These are phyloP conservation scores for Ricinus communis DNA, from an alignment of 345 rosid species.

Conservation along the genomic window DNA sequence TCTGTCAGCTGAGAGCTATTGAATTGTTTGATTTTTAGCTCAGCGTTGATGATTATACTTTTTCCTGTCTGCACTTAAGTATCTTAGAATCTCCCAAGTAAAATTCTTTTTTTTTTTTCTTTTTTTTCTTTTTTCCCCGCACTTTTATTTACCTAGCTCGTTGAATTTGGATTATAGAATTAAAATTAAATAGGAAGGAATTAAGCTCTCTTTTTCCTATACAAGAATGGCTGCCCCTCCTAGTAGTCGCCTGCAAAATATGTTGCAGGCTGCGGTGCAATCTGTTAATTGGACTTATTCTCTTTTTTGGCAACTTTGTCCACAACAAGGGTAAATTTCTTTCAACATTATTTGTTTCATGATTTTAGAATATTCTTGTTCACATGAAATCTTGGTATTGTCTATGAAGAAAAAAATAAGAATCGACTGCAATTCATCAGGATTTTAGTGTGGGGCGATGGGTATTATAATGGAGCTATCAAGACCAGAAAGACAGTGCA, in stretches of 20 bases:
- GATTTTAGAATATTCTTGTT: too few species aligned
- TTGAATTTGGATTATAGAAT: neutral
- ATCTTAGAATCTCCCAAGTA: neutral
- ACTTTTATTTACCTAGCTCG: neutral
- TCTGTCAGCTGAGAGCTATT: too few species aligned
- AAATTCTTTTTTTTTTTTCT: neutral
- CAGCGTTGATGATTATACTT: slow-evolving; percentile 4
- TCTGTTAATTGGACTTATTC: slow-evolving; percentile 95
- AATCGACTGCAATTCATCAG: slow-evolving; percentile 33
- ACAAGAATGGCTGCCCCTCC: slow-evolving; percentile 54
- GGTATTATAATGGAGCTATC: slow-evolving; percentile 95
- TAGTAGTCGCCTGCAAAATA: slow-evolving; percentile 56
- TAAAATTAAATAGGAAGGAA: too few species aligned
- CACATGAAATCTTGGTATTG: too few species aligned
- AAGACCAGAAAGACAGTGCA: slow-evolving; percentile 97
- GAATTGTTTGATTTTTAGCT: slow-evolving; percentile 29
- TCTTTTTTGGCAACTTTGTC: slow-evolving; percentile 91
- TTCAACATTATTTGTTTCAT: too few species aligned
- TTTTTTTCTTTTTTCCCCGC: neutral
- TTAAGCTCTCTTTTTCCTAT: too few species aligned
- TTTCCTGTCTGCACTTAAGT: slow-evolving; percentile 10
- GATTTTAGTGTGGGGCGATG: slow-evolving; percentile 83
- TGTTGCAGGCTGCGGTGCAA: slow-evolving; percentile 82
- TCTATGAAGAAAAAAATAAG: too few species aligned
- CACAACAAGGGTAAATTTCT: slow-evolving; percentile 73